Percentiles rank a stretch among this genome's conserved stretches.
Evolutionary conservation across 306 rosid genomes (phyloP).

Genomic region (Hylodesmum podocarpum): DNA sequence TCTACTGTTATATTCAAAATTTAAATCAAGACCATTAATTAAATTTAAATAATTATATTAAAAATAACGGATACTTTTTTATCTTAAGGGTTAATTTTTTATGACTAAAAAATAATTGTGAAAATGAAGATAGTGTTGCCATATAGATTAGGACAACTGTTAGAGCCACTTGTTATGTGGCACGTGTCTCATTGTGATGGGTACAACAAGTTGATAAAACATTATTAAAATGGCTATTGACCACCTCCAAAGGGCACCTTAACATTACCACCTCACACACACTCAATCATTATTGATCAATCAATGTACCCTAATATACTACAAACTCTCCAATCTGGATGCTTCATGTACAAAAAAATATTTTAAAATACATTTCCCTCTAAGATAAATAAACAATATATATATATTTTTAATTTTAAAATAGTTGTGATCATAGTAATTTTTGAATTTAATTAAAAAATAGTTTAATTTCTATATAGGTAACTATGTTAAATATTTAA

Average conservation of each 20-base stretch:
- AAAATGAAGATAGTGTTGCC: not conserved
- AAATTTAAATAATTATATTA: no score
- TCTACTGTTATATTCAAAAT: no score
- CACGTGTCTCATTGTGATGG: slow-evolving; percentile 2
- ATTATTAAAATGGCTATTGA: slow-evolving; percentile 12
- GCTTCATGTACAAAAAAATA: not conserved
- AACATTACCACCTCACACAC: not conserved
- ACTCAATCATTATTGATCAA: not conserved
- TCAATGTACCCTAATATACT: not conserved
- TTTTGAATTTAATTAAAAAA: no score
- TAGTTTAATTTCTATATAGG: no score
- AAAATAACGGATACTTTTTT: no score
- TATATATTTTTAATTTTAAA: not conserved
- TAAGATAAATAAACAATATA: not conserved
- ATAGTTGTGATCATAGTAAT: not conserved
- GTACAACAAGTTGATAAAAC: not conserved
- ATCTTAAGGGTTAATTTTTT: no score
- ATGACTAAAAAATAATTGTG: no score
- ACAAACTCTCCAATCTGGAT: not conserved
- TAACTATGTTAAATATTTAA: no score
- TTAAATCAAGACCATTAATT: not conserved
- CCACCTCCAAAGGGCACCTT: slow-evolving; percentile 17
- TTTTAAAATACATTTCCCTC: not conserved
- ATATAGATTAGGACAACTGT: not conserved
- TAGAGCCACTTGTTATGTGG: not conserved